Conservation (phyloP, 1,139 yeast species). For the Wickerhamiella infanticola region DNA sequence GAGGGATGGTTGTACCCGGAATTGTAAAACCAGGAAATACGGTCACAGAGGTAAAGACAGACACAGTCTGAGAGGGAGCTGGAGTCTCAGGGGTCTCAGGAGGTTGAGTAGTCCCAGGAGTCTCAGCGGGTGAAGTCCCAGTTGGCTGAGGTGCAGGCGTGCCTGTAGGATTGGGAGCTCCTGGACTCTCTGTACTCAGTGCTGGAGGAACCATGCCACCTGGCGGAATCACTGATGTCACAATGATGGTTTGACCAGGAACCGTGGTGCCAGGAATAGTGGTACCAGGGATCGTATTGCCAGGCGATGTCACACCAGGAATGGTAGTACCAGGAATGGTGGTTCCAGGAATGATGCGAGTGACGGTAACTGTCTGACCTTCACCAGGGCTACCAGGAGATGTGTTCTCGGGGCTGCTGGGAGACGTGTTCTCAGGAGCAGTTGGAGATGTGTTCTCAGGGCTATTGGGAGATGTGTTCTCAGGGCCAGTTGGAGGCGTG, state of each 20-base stretch:
- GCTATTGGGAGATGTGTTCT: background rate
- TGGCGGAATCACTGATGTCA: constrained; percentile 2
- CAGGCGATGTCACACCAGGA: constrained; percentile 8
- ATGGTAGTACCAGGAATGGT: constrained; percentile 13
- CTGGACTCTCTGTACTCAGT: too few relatives aligned
- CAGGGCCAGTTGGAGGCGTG: background rate
- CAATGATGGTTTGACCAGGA: constrained; percentile 1
- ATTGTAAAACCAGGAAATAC: background rate
- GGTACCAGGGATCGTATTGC: background rate
- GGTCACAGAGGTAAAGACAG: background rate
- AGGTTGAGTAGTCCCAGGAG: too few relatives aligned
- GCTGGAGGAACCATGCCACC: too few relatives aligned
- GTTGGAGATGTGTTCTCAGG: constrained; percentile 5
- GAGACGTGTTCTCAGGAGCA: background rate
- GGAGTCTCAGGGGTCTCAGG: background rate
- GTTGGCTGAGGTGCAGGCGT: too few relatives aligned
- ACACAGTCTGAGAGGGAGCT: background rate
- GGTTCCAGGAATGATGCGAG: constrained; percentile 14
- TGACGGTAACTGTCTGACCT: constrained; percentile 4
- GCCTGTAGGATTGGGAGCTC: too few relatives aligned
- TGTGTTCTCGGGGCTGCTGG: background rate
- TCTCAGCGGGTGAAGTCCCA: too few relatives aligned
- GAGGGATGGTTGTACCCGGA: background rate
- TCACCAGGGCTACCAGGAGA: background rate
- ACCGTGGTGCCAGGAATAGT: constrained; percentile 1